Percentiles rank a stretch among this genome's conserved stretches.
Evolutionary conservation across 2,329 filamentous ascomycete species (phyloP).

Genomic region (Atkinsonella texensis): DNA sequence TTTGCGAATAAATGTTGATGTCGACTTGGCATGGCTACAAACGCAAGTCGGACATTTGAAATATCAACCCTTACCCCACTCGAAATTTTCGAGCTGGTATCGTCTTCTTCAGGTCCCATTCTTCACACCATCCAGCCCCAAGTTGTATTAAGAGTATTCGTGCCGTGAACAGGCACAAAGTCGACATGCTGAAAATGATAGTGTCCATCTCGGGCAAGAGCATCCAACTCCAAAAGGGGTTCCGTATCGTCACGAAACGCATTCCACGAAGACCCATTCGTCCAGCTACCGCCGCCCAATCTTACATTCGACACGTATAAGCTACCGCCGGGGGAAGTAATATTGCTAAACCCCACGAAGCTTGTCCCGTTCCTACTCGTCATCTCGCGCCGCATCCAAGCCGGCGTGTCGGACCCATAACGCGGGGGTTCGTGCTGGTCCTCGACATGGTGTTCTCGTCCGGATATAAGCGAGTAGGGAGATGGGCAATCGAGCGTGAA

Average conservation of each 20-base stretch:
- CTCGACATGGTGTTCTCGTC: not conserved
- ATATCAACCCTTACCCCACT: not conserved
- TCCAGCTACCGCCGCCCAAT: not conserved
- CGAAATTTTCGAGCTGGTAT: not conserved
- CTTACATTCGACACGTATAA: not conserved
- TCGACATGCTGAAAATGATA: not conserved
- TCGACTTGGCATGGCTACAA: too few species aligned
- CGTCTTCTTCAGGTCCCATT: not conserved
- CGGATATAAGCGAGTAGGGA: not conserved
- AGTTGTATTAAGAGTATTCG: conserved; percentile 10
- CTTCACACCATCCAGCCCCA: conserved; percentile 11
- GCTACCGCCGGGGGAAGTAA: not conserved
- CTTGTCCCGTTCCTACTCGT: not conserved
- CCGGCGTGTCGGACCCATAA: not conserved
- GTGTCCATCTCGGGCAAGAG: not conserved
- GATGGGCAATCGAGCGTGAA: not conserved
- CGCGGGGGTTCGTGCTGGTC: not conserved
- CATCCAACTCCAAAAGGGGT: not conserved
- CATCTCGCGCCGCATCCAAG: not conserved
- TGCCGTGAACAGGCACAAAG: conserved; percentile 5
- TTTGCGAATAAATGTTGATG: too few species aligned
- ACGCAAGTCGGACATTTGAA: too few species aligned
- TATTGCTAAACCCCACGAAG: not conserved
- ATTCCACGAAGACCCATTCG: not conserved
- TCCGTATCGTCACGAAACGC: not conserved